Base-by-base conservation (phyloP, 495 filamentous ascomycete species). In the Bathelium albidoporum region DNA sequence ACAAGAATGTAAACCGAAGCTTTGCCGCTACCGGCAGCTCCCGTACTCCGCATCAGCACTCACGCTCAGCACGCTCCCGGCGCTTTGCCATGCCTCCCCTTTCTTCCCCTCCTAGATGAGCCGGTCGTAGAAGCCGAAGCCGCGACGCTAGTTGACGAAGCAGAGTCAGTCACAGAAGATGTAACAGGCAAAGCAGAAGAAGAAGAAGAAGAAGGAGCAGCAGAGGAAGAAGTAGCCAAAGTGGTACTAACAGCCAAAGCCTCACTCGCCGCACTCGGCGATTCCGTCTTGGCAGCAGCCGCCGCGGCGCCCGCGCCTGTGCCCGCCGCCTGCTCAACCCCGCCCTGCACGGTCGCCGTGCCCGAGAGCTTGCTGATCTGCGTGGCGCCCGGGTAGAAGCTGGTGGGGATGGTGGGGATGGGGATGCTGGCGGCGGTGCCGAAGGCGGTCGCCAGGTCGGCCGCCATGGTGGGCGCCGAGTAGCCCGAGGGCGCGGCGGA, bases 371-470 rank as follows among this genome's bases (percentile, higher is more conserved):
- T 55, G 4, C 49, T 55, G 24, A 55, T 55, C 20, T 26, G 49
- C 9, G 49, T 55, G 7, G 49, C 49, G 44, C 80, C 80, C 10
- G 82, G 82, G 61, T 75, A 84, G 73, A 81, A 84, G 14, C 72
- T 80, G 2, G 80, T 78, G 1, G 81, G 81, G 18, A 85, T 79
- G 24, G 80, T 71, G 1, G 82, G 82, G 64, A 84, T 81, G n/a
- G 80, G 77, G 62, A 85, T 82, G 36, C 70, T 74, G 29, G 67
- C 66, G 4, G 73, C 78, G 3, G 75, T 74, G 3, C 76, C 77
- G 65, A 82, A 82, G 0, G 73, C 74, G 28, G 68, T 72, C 14
- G 71, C 60, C 63, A 83, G 63, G 58, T 84, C 75, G 31, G 68
- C 72, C 18, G 74, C 66, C 81, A 84, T 84, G 2, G 66, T 80